Evolutionary conservation across 2,329 filamentous ascomycete genomes (phyloP), one percentile per base, ranked within the genome.

Genomic region (Purpureocillium lavendulum): DNA sequence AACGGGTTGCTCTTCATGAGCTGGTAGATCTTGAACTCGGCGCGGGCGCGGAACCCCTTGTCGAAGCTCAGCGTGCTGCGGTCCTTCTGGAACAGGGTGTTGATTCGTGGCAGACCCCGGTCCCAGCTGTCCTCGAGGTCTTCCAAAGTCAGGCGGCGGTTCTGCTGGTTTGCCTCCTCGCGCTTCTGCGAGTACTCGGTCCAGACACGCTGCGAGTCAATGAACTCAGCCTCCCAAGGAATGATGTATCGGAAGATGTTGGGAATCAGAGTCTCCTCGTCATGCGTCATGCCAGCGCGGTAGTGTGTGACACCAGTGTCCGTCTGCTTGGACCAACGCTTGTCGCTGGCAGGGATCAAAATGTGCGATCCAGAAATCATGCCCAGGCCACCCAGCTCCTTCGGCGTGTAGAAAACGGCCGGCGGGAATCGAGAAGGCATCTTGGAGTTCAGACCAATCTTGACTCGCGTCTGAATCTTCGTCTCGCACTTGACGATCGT

Each of bases 161-260:
- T 98, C 61, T 98, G 92, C 53, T 97, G 90, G 55, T 96, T 94
- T 15, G 92, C 94, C 59, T 98, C 92, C 48, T 94, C 74, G 35
- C 92, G 83, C 71, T 98, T 98, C 66, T 98, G 92, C 1, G 90
- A 96, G 57, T 98, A 98, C 54, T 98, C 92, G 18, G 92, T 97
- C 92, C 92, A 98, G 2, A 98, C 92, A 51, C 94, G 83, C 60
- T 98, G 94, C 4, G 92, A 98, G 59, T 98, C 94, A 50, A 97
- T 94, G 63, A 98, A 98, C 60, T 98, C 92, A 1, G 90, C 87
- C 60, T 98, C 92, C 92, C 92, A 98, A 0, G 92, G 90, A 48
- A 97, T 95, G 58, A 98, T 97, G 65, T 98, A 98, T 44, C 92
- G 82, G 80, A 97, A 97, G 53, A 98, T 98, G 59, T 98, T 97